Base-by-base conservation (phyloP, 768 basidiomycete genomes). In the Xerocomus potaroensis region DNA sequence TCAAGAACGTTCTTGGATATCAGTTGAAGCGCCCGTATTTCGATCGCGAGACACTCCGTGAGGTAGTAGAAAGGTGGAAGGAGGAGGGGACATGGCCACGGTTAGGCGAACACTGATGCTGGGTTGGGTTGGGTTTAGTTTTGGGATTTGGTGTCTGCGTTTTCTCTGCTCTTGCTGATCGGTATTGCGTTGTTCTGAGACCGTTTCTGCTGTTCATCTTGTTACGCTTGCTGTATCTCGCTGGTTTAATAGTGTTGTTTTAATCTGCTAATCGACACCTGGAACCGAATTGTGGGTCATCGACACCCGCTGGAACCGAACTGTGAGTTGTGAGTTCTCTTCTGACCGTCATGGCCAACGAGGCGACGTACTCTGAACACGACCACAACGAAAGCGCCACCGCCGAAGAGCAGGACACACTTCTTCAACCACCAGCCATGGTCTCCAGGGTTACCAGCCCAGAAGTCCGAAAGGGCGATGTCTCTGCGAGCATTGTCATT, bases 51-150 rank as follows among this genome's bases (percentile, higher is more conserved):
- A 69, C 76, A 7, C 61, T 92, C 43, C 69, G 72, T 58, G 87
- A 91, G 47, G 73, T 88, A 24, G 77, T 92, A 27, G 83, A 85
- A 57, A 84, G 85, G 62, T 91, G 85, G 81, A 88, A 85, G 61
- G 80, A 66, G 12, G 90, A 92, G 56, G 80, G 82, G 32, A 48
- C 66, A 0, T 66, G 65, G 65, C 65, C 66, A 11, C 51, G 49
- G 40, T 30, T 67, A 40, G 54, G 57, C 3, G 53, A 38, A n/a
- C 42, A 48, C 10, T 53, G 37, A 62, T 9, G 21, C 1, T 31
- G 42, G 45, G 43, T 44, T 47, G n/a, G n/a, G n/a, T n/a, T n/a
- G n/a, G n/a, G n/a, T n/a, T 51, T 29, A 41, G 50, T 48, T 55
- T 41, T 32, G 26, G 60, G 60, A 47, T 26, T 51, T 48, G 49